Evolutionary conservation across 225 moss, liverwort and hornwort species (phyloP), one percentile per base, ranked within the genome.

Genomic region (Pleurozium schreberi): DNA sequence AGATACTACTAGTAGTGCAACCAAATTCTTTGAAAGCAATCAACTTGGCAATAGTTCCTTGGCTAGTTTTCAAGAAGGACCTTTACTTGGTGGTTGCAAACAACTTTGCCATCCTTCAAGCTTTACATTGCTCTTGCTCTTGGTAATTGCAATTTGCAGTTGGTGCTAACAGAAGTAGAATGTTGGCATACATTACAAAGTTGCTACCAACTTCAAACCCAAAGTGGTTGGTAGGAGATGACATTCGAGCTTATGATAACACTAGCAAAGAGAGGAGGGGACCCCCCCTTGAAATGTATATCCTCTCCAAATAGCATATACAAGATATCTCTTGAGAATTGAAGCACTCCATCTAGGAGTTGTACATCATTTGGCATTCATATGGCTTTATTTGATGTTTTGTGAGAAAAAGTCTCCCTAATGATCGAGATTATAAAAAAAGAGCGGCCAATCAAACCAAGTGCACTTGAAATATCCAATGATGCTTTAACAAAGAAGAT

Each of bases 251-350:
- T 87, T 42, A 22, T 30, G 17, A 43, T 2, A 17, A 9, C 4
- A 19, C 10, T 59, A 40, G 4, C 4, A 75, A 87, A 82, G 26
- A 67, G 4, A 57, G 14, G 58, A 75, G 53, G 9, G 3, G 5
- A 18, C 7, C 15, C 16, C 25, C 12, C 26, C 2, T 2, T 73
- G 1, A 25, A 59, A 45, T 47, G 9, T 85, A 34, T 17, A 43
- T 34, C 40, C 1, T 12, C 36, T 38, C 16, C 6, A 57, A n/a
- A 36, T 1, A 74, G 21, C 4, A 59, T 45, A 47, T 5, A 36
- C 0, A 26, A 1, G 23, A 4, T 55, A 13, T 14, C 6, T 69
- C 5, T 0, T 11, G 1, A 69, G 15, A 30, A n/a, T n/a, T n/a
- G n/a, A n/a, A 70, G 1, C 8, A 55, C 15, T 75, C 27, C 3